Conservation (phyloP, 768 basidiomycete species). For the Candolleomyces eurysporus region DNA sequence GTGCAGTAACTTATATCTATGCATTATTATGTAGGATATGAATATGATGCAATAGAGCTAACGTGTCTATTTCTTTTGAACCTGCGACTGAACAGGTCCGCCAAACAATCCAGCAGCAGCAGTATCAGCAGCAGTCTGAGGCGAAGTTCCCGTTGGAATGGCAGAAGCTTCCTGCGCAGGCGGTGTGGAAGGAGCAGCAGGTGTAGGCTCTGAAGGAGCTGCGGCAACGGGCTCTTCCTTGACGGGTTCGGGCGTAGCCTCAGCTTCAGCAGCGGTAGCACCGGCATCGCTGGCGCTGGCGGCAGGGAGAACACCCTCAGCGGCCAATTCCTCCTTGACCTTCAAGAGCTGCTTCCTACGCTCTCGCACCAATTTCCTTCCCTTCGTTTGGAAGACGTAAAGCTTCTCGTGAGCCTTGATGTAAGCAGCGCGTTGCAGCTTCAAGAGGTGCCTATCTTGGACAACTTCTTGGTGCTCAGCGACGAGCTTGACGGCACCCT, state of each 20-base stretch:
- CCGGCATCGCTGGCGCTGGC: too few relatives aligned
- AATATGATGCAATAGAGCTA: too few relatives aligned
- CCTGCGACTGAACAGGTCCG: neutral
- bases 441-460: constrained; percentile 16
- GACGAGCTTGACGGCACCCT: constrained; percentile 56
- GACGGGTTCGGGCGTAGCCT: neutral
- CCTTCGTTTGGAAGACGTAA: neutral
- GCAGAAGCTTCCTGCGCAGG: neutral
- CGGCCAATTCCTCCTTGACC: constrained; percentile 2
- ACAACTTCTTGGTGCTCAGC: constrained; percentile 29
- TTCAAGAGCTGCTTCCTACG: neutral
- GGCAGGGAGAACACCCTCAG: neutral
- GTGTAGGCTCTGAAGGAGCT: neutral
- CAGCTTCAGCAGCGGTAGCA: neutral
- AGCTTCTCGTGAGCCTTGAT: constrained; percentile 3
- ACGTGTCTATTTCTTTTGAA: too few relatives aligned
- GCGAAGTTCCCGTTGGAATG: neutral
- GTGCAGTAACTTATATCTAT: too few relatives aligned
- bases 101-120: constrained; percentile 24
- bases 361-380: neutral
- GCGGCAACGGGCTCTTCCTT: neutral
- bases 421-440: constrained; percentile 9
- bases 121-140: constrained; percentile 14
- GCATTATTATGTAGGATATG: too few relatives aligned
- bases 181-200: constrained; percentile 6